Conservation (phyloP, 129 eudicot genomes). For the Flaveria sonorensis region DNA sequence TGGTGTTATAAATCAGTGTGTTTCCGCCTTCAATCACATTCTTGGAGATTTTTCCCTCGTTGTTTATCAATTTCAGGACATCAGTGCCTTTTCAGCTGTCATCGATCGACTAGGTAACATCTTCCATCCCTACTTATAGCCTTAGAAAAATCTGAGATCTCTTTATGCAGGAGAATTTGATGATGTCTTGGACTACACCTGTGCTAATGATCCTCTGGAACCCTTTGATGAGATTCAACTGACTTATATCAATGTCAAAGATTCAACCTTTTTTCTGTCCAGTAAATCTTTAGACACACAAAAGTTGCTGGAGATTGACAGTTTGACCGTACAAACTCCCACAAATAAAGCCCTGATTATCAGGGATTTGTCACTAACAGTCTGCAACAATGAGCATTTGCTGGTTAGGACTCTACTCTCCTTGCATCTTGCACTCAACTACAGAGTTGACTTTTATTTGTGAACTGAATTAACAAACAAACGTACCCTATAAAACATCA, state of each 20-base stretch:
- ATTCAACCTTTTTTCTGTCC: constrained; percentile 27
- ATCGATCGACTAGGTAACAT: constrained; percentile 86
- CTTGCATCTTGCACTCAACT: background rate
- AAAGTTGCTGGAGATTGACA: constrained; percentile 57
- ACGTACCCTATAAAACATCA: too few species aligned
- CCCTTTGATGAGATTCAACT: constrained; percentile 53
- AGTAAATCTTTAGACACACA: constrained; percentile 39
- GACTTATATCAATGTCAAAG: constrained; percentile 38
- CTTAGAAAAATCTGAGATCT: constrained; percentile 4
- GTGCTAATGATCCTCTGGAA: constrained; percentile 41
- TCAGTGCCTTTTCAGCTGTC: constrained; percentile 98
- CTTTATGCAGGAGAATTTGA: constrained; percentile 84
- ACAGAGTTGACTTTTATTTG: background rate
- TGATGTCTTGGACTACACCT: constrained; percentile 71
- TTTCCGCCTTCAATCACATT: constrained; percentile 93
- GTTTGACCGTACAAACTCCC: constrained; percentile 73
- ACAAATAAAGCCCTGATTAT: constrained; percentile 57
- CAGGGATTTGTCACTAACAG: constrained; percentile 69
- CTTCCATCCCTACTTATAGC: constrained; percentile 16
- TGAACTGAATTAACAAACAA: too few species aligned
- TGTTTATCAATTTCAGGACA: constrained; percentile 86
- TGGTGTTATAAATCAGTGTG: constrained; percentile 95
- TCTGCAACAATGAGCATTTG: constrained; percentile 64
- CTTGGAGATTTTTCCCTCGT: constrained; percentile 96
- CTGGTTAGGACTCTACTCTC: constrained; percentile 54